Percentiles rank a stretch among this genome's conserved stretches.
Conservation (phyloP, 2,329 filamentous ascomycete genomes). For the Ascochyta viciae-villosae region DNA sequence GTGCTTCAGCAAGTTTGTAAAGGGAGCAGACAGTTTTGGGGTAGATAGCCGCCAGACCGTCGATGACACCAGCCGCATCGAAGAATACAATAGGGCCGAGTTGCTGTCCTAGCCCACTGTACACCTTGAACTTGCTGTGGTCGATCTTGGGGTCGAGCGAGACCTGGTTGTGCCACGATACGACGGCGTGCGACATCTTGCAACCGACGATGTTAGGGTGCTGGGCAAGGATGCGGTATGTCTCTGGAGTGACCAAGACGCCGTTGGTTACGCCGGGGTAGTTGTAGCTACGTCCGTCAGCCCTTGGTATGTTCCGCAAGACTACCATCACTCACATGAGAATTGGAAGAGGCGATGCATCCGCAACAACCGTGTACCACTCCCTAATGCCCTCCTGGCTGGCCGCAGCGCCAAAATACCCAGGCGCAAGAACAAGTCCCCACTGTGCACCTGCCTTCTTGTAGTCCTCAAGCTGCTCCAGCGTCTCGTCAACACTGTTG, state of each 20-base stretch:
- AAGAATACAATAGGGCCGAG: constrained; percentile 68
- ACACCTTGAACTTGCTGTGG: constrained; percentile 65
- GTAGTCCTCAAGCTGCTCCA: constrained; percentile 64
- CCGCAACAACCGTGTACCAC: constrained; percentile 69
- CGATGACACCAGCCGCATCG: constrained; percentile 70
- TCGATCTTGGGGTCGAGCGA: constrained; percentile 67
- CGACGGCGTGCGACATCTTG: constrained; percentile 72
- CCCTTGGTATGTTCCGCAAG: not conserved
- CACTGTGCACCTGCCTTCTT: constrained; percentile 66
- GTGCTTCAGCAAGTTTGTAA: constrained; percentile 58
- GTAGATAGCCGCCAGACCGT: constrained; percentile 70
- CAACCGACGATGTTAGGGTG: constrained; percentile 73
- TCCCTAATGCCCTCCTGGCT: constrained; percentile 65
- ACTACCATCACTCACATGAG: constrained; percentile 58
- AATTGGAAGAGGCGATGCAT: constrained; percentile 65
- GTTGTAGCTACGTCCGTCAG: constrained; percentile 60
- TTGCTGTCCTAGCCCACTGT: constrained; percentile 71
- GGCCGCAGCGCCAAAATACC: constrained; percentile 68
- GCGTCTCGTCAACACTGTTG: constrained; percentile 67
- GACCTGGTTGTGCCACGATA: constrained; percentile 69
- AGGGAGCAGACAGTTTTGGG: constrained; percentile 67
- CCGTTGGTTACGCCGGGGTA: constrained; percentile 73
- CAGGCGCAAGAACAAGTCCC: constrained; percentile 68
- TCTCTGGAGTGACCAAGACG: constrained; percentile 64
- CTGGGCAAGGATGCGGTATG: constrained; percentile 64